Percentiles rank a stretch among this genome's conserved stretches.
Conservation (phyloP, 2,329 filamentous ascomycete species). For the Aspergillus udagawae region DNA sequence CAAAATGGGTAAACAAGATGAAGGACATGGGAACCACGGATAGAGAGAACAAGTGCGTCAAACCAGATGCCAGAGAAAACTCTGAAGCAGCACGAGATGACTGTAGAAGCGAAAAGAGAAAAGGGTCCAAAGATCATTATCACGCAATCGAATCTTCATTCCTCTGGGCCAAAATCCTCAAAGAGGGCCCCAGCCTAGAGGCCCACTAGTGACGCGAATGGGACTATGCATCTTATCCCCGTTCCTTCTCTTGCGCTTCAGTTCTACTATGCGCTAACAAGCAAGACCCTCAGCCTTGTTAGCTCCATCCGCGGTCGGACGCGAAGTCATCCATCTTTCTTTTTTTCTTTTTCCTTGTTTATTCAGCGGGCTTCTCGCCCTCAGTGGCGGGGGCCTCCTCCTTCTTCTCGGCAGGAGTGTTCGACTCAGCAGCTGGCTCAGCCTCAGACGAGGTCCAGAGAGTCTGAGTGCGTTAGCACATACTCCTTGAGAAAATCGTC, state of each 20-base stretch:
- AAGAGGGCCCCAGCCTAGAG: constrained; percentile 1
- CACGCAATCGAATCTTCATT: constrained; percentile 5
- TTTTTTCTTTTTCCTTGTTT: constrained; percentile 22
- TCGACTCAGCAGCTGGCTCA: constrained; percentile 64
- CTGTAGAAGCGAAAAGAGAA: neutral
- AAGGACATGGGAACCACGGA: constrained; percentile 12
- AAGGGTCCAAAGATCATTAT: constrained; percentile 4
- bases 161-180: constrained; percentile 1
- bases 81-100: constrained; percentile 1
- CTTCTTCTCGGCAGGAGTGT: constrained; percentile 39
- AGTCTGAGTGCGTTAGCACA: constrained; percentile 58
- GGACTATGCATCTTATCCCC: constrained; percentile 4
- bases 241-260: constrained; percentile 3
- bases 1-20: constrained; percentile 17
- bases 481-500: neutral
- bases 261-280: constrained; percentile 1
- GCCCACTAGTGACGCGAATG: constrained; percentile 1
- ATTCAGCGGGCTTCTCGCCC: constrained; percentile 44
- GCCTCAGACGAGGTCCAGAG: constrained; percentile 99
- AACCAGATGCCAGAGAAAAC: constrained; percentile 3
- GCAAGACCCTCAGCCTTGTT: constrained; percentile 7
- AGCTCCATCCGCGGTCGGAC: constrained; percentile 17
- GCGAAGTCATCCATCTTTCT: constrained; percentile 29
- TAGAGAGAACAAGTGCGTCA: constrained; percentile 12
- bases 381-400: constrained; percentile 40